Evolutionary conservation across 345 rosid species (phyloP).

Genomic region (Pelargonium nanum): DNA sequence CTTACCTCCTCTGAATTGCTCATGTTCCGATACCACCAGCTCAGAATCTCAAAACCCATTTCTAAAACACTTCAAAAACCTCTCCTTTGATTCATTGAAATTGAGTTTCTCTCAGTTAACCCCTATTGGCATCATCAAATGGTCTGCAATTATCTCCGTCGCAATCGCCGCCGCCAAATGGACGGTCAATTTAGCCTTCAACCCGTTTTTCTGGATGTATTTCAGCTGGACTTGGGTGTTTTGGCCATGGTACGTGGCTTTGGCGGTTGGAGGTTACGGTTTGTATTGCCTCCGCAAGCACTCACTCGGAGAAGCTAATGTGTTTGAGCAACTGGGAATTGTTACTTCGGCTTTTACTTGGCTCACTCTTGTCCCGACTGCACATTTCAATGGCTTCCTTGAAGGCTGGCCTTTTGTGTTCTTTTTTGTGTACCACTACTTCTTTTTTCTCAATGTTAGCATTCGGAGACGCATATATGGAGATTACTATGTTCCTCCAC

Average conservation of each 20-base stretch:
- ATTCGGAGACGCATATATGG: conserved; percentile 72
- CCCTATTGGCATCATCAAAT: conserved; percentile 44
- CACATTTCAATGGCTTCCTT: conserved; percentile 68
- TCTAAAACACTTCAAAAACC: conserved; percentile 27
- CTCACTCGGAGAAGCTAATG: conserved; percentile 47
- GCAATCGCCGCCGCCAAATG: conserved; percentile 48
- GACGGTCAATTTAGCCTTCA: conserved; percentile 34
- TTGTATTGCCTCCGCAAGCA: conserved; percentile 50
- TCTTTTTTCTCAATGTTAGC: conserved; percentile 78
- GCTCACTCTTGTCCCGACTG: conserved; percentile 85
- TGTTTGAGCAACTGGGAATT: conserved; percentile 65
- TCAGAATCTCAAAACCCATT: conserved; percentile 29
- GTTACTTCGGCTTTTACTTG: conserved; percentile 66
- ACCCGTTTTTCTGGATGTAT: conserved; percentile 86
- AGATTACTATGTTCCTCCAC: conserved; percentile 50
- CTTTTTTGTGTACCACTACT: conserved; percentile 79
- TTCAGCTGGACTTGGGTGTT: conserved; percentile 90
- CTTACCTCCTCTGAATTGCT: conserved; percentile 32
- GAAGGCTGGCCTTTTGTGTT: conserved; percentile 87
- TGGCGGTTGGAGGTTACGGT: conserved; percentile 49
- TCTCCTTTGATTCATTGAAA: conserved; percentile 37
- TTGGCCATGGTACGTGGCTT: conserved; percentile 82
- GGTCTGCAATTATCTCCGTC: conserved; percentile 42
- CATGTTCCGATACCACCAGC: conserved; percentile 32
- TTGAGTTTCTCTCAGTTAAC: conserved; percentile 25